phyloP scores from a whole-genome alignment of 2,329 filamentous ascomycete genomes.

The Alternaria infectoria region DNA sequence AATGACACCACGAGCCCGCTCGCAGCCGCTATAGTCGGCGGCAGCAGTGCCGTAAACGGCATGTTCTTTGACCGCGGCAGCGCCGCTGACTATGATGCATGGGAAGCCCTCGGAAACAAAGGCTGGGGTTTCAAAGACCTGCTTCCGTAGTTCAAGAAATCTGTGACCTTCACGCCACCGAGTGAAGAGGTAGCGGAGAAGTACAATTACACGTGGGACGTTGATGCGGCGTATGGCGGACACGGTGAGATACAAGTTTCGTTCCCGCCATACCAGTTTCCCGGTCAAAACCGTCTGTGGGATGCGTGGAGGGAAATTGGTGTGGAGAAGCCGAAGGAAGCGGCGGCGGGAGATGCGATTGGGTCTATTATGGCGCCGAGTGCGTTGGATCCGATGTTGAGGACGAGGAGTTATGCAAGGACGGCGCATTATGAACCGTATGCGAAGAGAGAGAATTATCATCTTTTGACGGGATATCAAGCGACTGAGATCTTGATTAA shows the following conservation, averaged over 20 bases:
- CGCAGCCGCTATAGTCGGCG: slow-evolving; percentile 36
- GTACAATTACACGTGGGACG: background rate
- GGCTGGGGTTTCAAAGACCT: slow-evolving; percentile 43
- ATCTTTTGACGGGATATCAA: slow-evolving; percentile 23
- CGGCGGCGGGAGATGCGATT: slow-evolving; percentile 9
- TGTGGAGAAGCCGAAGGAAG: slow-evolving; percentile 16
- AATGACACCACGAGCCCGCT: slow-evolving; percentile 12
- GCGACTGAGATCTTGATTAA: slow-evolving; percentile 10
- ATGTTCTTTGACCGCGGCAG: slow-evolving; percentile 42
- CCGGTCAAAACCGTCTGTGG: slow-evolving; percentile 11
- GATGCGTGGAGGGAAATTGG: slow-evolving; percentile 11
- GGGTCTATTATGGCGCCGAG: slow-evolving; percentile 12
- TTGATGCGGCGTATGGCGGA: background rate
- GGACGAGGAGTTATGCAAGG: slow-evolving; percentile 39
- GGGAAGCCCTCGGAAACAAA: slow-evolving; percentile 62
- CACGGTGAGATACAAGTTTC: background rate
- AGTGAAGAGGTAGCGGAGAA: background rate
- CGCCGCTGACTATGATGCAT: slow-evolving; percentile 54
- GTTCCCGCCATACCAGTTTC: slow-evolving; percentile 10
- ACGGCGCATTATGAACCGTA: slow-evolving; percentile 38
- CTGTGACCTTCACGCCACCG: slow-evolving; percentile 9
- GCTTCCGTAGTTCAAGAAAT: slow-evolving; percentile 28
- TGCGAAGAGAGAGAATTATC: slow-evolving; percentile 29
- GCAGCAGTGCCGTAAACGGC: slow-evolving; percentile 40
- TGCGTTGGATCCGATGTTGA: slow-evolving; percentile 11